Evolutionary conservation across 2,329 filamentous ascomycete species (phyloP), one percentile per base, ranked within the genome.

Genomic region (Catunica adiposa): DNA sequence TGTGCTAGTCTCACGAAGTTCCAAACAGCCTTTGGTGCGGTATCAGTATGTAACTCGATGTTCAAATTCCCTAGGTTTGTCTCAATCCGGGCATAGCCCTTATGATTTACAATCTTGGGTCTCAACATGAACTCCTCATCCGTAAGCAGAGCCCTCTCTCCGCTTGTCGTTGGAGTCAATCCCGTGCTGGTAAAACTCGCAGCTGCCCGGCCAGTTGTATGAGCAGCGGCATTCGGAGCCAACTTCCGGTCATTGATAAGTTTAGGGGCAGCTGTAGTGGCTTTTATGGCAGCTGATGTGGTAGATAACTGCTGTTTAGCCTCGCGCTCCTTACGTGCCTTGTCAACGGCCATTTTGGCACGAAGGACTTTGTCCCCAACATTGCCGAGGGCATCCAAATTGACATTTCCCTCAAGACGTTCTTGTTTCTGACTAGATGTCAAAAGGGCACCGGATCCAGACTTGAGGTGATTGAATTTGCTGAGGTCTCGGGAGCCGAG

Each of bases 41-140:
- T 86, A 65, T 98, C 92, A 1, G 92, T 86, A 60, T 90, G 85
- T 3, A 98, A 75, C 66, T 97, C 90, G 59, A 98, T 72, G 60
- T 87, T 96, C 20, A 98, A 66, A 60, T 89, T 82, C 37, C 92
- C 92, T 2, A 86, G 72, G 59, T 82, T 92, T 0, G 92, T 98
- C 61, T 84, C 82, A 48, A 98, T 78, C n/a, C 88, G 82, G 5
- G 86, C 89, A 66, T 95, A 97, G 25, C 90, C 92, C 63, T 90
- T 94, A 62, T 79, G 79, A 69, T 94, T 95, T 59, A 98, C 82
- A 42, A 88, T 81, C 63, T 84, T 86, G 5, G 89, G 89, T 67
- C 87, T 88, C 55, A 98, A 77, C 86, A 98, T 94, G 69, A 90
- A 98, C 66, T 97, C 89, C 70, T 98, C 92, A 60, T 96, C 89